Evolutionary conservation across 2,329 filamentous ascomycete genomes (phyloP), one percentile per base, ranked within the genome.

Genomic region (Sphaerulina musiva): DNA sequence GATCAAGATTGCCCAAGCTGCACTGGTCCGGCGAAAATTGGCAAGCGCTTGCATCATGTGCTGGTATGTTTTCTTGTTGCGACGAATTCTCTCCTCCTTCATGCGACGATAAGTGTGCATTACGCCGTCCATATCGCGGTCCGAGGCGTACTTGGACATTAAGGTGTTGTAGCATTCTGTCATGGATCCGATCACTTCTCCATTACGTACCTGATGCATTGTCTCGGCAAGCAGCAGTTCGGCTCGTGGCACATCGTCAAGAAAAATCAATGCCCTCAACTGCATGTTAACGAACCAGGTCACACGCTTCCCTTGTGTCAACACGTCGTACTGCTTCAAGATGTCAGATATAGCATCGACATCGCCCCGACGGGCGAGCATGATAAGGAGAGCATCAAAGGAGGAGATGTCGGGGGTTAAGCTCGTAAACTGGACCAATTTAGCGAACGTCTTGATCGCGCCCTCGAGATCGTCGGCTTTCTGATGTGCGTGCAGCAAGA

Each of bases 151-250:
- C 56, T 85, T 81, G 53, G 79, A 77, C 4, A 96, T 74, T 32
- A 96, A 72, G 50, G 82, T 77, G 66, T 96, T 95, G 87, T 88
- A 96, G 65, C 89, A 81, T 32, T 77, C 74, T 2, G 83, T 83
- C 20, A 79, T 73, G 1, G 77, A 73, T 1, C 81, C 77, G 14
- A 75, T 67, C 0, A 82, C 67, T 11, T 74, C 47, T 1, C 72
- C 57, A 76, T 74, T 10, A 71, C 69, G 20, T 1, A 62, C 54
- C 29, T 64, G 54, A 50, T 50, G 31, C 20, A 83, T 73, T 32
- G 82, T 78, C 43, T 79, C 78, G 46, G 79, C 66, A 32, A 84
- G 81, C 46, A 88, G 73, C 39, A 72, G 72, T 51, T 74, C 66
- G 5, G 75, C 76, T 42, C 65, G 63, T 20, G 71, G 64, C 1